These are phyloP conservation scores for Clonostachys rhizophaga DNA, from an alignment of 2,329 filamentous ascomycete species.

Conservation along the genomic window DNA sequence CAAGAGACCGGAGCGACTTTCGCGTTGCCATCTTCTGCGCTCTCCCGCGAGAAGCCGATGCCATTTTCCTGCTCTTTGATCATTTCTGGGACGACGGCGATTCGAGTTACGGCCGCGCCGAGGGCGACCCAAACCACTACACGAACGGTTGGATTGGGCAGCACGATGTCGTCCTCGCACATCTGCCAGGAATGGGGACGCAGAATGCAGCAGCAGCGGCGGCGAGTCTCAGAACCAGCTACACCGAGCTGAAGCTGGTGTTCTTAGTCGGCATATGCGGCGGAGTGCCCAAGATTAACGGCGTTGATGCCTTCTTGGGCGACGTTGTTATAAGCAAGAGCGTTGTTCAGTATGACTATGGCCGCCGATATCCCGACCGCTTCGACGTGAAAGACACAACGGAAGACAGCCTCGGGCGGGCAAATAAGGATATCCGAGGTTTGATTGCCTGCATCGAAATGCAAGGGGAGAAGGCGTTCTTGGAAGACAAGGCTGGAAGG, in stretches of 20 bases:
- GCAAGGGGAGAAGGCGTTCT: neutral
- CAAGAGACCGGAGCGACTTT: neutral
- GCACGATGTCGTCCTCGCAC: conserved; percentile 12
- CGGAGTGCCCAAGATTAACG: conserved; percentile 12
- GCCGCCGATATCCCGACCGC: conserved; percentile 11
- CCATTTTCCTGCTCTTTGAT: conserved; percentile 6
- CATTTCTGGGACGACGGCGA: conserved; percentile 5
- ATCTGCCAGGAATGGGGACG: neutral
- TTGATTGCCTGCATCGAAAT: neutral
- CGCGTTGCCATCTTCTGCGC: conserved; percentile 6
- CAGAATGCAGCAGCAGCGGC: neutral
- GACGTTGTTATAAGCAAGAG: conserved; percentile 16
- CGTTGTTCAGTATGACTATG: conserved; percentile 12
- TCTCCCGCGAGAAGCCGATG: conserved; percentile 5
- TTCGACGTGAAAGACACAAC: conserved; percentile 15
- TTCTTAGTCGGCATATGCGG: conserved; percentile 29
- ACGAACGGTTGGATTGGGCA: conserved; percentile 10
- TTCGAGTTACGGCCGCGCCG: conserved; percentile 5
- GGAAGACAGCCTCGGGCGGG: conserved; percentile 15
- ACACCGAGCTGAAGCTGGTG: conserved; percentile 14
- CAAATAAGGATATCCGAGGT: conserved; percentile 16
- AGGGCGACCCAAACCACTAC: conserved; percentile 13
- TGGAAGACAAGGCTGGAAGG: neutral
- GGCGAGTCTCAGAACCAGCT: conserved; percentile 1
- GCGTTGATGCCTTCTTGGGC: conserved; percentile 11